Base-by-base conservation (phyloP, 1,284 basidiomycete species). In the Leccinum solheimii region DNA sequence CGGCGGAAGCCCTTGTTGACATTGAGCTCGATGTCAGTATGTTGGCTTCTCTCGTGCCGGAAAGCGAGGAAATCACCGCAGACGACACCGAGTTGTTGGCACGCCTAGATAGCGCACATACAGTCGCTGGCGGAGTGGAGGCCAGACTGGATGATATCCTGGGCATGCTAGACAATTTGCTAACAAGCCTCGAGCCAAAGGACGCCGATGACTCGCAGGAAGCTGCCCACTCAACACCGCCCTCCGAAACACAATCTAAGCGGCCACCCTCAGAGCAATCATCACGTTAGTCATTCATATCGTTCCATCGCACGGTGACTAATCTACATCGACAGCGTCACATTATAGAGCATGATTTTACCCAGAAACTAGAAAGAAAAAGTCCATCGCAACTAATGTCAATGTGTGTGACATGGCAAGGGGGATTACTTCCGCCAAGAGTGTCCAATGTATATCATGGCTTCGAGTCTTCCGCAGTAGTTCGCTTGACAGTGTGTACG, bases 401-500 rank as follows among this genome's bases (percentile, higher is more conserved):
- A 61, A 57, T 58, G 45, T 3, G 51, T 55, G 32, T 60, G 62
- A 64, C 57, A 66, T 38, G 63, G 23, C 43, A 64, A 11, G 48
- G 50, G 57, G 60, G 57, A 60, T 68, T 54, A 65, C 59, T 62
- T 65, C 63, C 64, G 53, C 61, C 65, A 54, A 59, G 71, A 68
- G 74, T 69, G 71, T 75, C 62, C 62, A 61, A 56, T 57, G 58
- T 63, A 66, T 61, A 67, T 75, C 65, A 71, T 58, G 58, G 32
- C 57, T 67, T 64, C 49, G 59, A 58, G 55, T 67, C 69, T 40
- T 68, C 69, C 26, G 63, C 60, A 45, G 74, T 74, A 62, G 85
- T 83, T 50, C 91, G 84, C 62, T 90, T 86, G 43, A 93, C 90
- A 16, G 91, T 92, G 64, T 90, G 84, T 59, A 93, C 86, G 53